Evolutionary conservation across 2,329 filamentous ascomycete species (phyloP).

Genomic region (Neofusicoccum umdonicola): DNA sequence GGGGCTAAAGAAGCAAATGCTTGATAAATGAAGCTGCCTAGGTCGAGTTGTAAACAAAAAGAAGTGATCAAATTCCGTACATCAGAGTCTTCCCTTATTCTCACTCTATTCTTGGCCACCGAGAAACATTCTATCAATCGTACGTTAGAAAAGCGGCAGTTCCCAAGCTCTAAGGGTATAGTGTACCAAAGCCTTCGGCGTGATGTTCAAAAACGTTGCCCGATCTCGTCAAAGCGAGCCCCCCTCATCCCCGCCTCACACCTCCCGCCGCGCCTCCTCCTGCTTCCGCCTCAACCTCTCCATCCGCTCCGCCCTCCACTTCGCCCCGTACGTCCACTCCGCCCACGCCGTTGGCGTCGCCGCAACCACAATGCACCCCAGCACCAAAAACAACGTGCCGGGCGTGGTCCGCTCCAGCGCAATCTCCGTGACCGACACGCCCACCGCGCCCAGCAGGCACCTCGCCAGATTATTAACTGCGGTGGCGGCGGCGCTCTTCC

Average conservation of each 20-base stretch:
- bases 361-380: neutral
- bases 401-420: neutral
- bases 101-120: neutral
- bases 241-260: constrained; percentile 43
- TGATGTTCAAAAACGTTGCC: no score
- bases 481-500: constrained; percentile 50
- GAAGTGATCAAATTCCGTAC: no score
- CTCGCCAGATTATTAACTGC: constrained; percentile 54
- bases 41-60: no score
- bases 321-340: neutral
- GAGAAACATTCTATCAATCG: no score
- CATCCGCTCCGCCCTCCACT: constrained; percentile 4
- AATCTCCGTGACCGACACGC: constrained; percentile 48
- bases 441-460: constrained; percentile 53
- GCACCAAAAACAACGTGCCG: neutral
- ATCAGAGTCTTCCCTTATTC: no score
- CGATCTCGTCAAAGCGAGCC: no score
- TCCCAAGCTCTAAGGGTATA: no score
- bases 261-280: neutral
- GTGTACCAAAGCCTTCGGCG: no score
- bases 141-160: no score
- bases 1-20: no score
- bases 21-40: no score
- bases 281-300: neutral
- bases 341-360: neutral